Conservation (phyloP, 2,329 filamentous ascomycete species). For the Aphanocladium album region DNA sequence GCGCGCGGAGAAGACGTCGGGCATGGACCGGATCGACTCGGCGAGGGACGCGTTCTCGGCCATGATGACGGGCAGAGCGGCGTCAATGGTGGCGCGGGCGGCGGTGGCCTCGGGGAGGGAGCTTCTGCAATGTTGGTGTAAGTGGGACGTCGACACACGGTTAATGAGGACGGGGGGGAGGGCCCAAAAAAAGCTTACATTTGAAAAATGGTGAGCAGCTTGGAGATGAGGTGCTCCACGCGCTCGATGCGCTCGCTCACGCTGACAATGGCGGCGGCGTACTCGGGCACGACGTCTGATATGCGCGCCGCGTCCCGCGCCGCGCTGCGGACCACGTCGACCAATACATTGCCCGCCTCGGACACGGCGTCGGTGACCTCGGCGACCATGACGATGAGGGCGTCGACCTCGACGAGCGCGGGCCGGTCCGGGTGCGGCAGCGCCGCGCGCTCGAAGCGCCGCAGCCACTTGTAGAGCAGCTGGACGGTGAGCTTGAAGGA, state of each 20-base stretch:
- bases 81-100: constrained; percentile 11
- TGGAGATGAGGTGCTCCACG: constrained; percentile 14
- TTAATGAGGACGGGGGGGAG: neutral
- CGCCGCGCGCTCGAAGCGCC: constrained; percentile 12
- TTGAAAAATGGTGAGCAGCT: constrained; percentile 16
- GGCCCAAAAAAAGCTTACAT: constrained; percentile 13
- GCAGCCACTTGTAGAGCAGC: constrained; percentile 17
- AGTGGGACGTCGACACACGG: neutral
- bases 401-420: constrained; percentile 16
- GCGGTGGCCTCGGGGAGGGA: constrained; percentile 11
- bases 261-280: constrained; percentile 5
- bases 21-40: constrained; percentile 11
- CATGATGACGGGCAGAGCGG: constrained; percentile 14
- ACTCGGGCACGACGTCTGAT: neutral
- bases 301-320: neutral
- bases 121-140: constrained; percentile 9
- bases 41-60: constrained; percentile 15
- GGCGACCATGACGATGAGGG: constrained; percentile 15
- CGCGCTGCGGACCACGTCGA: constrained; percentile 10
- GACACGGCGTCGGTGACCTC: constrained; percentile 16
- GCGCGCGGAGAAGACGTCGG: constrained; percentile 14
- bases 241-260: constrained; percentile 15
- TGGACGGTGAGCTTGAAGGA: constrained; percentile 15
- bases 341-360: constrained; percentile 15
- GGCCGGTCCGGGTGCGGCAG: constrained; percentile 7